A percentile compares a stretch with the other conserved stretches of the same genome.
Evolutionary conservation across 2,329 filamentous ascomycete genomes (phyloP).

Genomic region (Paecilomyces sp.): DNA sequence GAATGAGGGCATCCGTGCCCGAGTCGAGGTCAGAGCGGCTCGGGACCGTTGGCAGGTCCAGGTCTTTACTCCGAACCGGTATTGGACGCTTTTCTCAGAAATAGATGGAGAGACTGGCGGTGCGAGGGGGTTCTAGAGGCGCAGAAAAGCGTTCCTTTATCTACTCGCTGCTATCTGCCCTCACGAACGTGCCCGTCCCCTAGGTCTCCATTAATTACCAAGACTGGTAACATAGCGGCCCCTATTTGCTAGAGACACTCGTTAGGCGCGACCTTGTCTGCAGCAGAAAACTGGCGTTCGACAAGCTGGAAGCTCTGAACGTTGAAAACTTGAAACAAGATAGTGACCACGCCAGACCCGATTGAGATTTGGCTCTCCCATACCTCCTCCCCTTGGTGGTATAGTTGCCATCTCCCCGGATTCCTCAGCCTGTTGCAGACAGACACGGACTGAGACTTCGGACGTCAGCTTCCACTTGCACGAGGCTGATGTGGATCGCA

Average conservation of each 20-base stretch:
- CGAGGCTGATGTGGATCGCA: neutral
- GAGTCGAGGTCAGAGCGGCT: neutral
- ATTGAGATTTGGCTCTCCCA: neutral
- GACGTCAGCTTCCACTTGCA: neutral
- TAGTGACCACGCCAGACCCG: neutral
- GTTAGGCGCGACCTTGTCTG: neutral
- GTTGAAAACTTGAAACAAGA: neutral
- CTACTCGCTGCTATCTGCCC: neutral
- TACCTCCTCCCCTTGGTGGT: neutral
- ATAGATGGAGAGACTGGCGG: neutral
- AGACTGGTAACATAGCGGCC: neutral
- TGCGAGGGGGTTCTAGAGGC: neutral
- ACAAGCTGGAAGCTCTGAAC: neutral
- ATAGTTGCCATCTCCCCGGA: neutral
- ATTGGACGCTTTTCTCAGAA: no score
- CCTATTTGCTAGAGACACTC: neutral
- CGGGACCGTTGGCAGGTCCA: neutral
- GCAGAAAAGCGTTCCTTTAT: neutral
- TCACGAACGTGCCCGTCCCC: neutral
- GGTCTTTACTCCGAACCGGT: neutral
- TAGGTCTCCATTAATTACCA: neutral
- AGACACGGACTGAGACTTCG: neutral
- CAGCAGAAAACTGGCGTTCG: neutral
- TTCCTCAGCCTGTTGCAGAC: neutral
- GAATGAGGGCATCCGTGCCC: neutral